phyloP scores from a whole-genome alignment of 2,329 filamentous ascomycete species.

The Penicillium sp. region DNA sequence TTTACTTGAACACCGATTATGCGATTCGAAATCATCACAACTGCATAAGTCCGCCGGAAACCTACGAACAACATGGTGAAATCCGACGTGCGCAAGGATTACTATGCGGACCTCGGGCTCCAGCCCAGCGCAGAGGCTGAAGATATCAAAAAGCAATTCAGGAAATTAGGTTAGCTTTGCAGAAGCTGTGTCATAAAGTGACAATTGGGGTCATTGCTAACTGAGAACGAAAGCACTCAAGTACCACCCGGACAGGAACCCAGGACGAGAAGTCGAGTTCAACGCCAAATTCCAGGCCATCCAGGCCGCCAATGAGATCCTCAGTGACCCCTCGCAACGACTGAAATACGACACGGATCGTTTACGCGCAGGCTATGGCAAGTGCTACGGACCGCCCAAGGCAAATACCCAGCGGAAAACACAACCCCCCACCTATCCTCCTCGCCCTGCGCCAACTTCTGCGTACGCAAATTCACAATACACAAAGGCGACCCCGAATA shows the following conservation, averaged over 20 bases:
- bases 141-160: slow-evolving; percentile 83
- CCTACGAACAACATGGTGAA: slow-evolving; percentile 61
- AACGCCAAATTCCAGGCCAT: slow-evolving; percentile 83
- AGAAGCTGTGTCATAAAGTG: background rate
- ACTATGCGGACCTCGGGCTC: slow-evolving; percentile 81
- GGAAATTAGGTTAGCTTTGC: slow-evolving; percentile 66
- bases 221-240: slow-evolving; percentile 62
- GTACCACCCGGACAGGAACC: slow-evolving; percentile 87
- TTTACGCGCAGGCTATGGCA: slow-evolving; percentile 50
- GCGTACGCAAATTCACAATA: slow-evolving; percentile 19
- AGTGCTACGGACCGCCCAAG: slow-evolving; percentile 33
- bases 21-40: slow-evolving; percentile 12
- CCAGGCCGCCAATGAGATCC: slow-evolving; percentile 78
- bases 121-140: slow-evolving; percentile 64
- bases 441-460: slow-evolving; percentile 27
- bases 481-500: slow-evolving; percentile 25
- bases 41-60: slow-evolving; percentile 11
- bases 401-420: slow-evolving; percentile 32
- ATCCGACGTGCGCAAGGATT: slow-evolving; percentile 68
- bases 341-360: slow-evolving; percentile 64
- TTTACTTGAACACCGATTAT: slow-evolving; percentile 15
- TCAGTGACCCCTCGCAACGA: slow-evolving; percentile 60
- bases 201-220: background rate
- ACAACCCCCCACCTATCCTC: slow-evolving; percentile 25
- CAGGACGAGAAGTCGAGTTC: slow-evolving; percentile 74